Conservation (phyloP, 805 yeast species). For the Kluyveromyces wickerhamii region DNA sequence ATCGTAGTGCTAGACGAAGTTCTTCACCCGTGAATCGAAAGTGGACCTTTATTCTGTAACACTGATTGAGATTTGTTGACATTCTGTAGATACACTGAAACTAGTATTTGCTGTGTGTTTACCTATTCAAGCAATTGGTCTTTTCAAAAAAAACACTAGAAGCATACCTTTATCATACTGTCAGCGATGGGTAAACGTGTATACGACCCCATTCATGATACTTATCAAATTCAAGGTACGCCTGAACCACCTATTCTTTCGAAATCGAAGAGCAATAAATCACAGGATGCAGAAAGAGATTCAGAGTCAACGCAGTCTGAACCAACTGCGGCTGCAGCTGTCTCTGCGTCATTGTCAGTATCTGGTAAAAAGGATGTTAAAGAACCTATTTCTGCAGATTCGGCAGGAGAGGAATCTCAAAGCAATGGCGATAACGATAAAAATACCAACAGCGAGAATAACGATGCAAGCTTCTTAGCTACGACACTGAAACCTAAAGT, state of each 20-base stretch:
- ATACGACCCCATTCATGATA: constrained; percentile 31
- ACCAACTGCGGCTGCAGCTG: not conserved
- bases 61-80: too few relatives aligned
- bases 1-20: too few relatives aligned
- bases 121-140: too few relatives aligned
- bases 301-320: constrained; percentile 4
- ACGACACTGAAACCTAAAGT: constrained; percentile 9
- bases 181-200: constrained; percentile 25
- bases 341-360: not conserved
- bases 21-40: too few relatives aligned
- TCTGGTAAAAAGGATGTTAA: not conserved
- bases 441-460: constrained; percentile 18
- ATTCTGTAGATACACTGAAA: too few relatives aligned
- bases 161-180: not conserved
- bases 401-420: not conserved
- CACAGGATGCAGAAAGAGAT: not conserved
- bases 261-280: not conserved
- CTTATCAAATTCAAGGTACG: constrained; percentile 18
- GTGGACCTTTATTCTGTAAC: too few relatives aligned
- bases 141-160: too few relatives aligned
- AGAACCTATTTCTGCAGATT: not conserved
- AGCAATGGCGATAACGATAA: constrained; percentile 10
- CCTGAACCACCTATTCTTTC: constrained; percentile 4
- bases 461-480: constrained; percentile 5
- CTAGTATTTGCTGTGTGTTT: too few relatives aligned